Conservation (phyloP, 2,329 filamentous ascomycete genomes). For the Hypoxylon sp. region DNA sequence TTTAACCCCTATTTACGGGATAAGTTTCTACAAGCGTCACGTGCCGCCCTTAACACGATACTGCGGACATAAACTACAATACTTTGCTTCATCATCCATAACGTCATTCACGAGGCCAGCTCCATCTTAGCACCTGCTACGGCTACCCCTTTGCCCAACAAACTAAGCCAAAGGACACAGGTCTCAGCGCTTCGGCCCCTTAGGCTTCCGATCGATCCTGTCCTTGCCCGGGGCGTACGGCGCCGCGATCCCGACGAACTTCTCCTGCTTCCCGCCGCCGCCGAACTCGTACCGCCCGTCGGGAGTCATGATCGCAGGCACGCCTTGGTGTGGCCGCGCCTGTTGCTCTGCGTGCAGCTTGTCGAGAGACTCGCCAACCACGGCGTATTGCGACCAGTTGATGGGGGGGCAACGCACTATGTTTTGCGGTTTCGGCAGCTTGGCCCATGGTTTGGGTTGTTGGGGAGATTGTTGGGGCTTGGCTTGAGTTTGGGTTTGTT, state of each 20-base stretch:
- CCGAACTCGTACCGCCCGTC: constrained; percentile 68
- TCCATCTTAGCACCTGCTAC: neutral
- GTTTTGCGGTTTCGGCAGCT: constrained; percentile 83
- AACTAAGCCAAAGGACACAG: too few species aligned
- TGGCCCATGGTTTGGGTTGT: constrained; percentile 64
- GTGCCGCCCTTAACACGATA: neutral
- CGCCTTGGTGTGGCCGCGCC: constrained; percentile 71
- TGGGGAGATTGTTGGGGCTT: constrained; percentile 26
- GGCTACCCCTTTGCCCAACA: neutral
- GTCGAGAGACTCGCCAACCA: constrained; percentile 88
- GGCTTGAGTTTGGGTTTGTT: constrained; percentile 10
- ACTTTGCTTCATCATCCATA: constrained; percentile 23
- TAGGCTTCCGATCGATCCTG: constrained; percentile 57
- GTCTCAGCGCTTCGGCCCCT: constrained; percentile 51
- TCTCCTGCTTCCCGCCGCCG: constrained; percentile 60
- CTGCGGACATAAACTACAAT: constrained; percentile 11
- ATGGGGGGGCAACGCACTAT: constrained; percentile 89
- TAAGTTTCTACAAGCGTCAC: neutral
- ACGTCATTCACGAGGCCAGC: constrained; percentile 16
- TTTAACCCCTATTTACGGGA: neutral
- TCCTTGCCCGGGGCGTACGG: constrained; percentile 70
- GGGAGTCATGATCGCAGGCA: constrained; percentile 61
- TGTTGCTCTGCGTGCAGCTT: constrained; percentile 87
- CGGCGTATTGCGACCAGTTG: constrained; percentile 94
- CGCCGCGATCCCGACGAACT: constrained; percentile 67